Conservation (phyloP, 768 basidiomycete genomes). For the Auriscalpium microsporum region DNA sequence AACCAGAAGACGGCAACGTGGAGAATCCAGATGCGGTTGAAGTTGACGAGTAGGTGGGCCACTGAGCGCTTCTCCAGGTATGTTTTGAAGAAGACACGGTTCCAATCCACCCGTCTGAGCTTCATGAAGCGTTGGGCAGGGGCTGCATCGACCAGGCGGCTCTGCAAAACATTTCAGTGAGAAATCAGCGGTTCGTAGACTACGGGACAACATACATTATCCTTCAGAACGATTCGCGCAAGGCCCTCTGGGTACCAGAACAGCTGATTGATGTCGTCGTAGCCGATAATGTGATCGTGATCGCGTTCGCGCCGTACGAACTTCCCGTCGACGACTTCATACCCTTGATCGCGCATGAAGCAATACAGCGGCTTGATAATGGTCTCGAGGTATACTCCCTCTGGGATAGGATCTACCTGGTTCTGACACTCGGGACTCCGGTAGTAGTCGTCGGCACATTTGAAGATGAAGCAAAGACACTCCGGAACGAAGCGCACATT, state of each 20-base stretch:
- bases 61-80: constrained; percentile 94
- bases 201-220: constrained; percentile 53
- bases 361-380: constrained; percentile 93
- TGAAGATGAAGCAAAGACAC: constrained; percentile 98
- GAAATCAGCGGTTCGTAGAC: not conserved
- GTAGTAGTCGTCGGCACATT: constrained; percentile 99
- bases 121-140: constrained; percentile 92
- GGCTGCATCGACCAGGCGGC: constrained; percentile 83
- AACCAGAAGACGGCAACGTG: constrained; percentile 93
- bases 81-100: constrained; percentile 95
- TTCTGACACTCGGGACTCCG: constrained; percentile 97
- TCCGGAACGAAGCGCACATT: constrained; percentile 97
- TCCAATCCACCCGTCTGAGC: constrained; percentile 90
- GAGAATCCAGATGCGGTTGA: constrained; percentile 98
- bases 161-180: constrained; percentile 34
- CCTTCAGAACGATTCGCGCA: constrained; percentile 80
- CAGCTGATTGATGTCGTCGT: constrained; percentile 98
- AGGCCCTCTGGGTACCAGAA: constrained; percentile 99
- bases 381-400: constrained; percentile 85
- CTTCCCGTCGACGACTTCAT: constrained; percentile 91
- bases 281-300: constrained; percentile 95
- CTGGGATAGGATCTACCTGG: constrained; percentile 83
- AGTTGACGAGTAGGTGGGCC: constrained; percentile 93
- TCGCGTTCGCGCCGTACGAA: constrained; percentile 92
- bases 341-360: constrained; percentile 95